Conservation (phyloP, 2,329 filamentous ascomycete genomes). For the Aquanectria penicillioides region DNA sequence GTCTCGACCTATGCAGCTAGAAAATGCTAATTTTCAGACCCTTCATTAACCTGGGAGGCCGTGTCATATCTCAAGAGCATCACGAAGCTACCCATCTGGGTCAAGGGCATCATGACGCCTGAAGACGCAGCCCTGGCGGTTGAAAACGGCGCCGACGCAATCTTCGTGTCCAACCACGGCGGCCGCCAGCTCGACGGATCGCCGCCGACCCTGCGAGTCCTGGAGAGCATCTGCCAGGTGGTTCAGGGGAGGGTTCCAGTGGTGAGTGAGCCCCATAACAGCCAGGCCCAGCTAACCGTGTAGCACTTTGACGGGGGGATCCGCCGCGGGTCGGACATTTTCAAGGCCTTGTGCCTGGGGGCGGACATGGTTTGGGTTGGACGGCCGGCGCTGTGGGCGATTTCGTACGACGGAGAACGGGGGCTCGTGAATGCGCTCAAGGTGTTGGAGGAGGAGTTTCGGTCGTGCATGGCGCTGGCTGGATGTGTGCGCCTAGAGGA, state of each 20-base stretch:
- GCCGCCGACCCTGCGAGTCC: too few species aligned
- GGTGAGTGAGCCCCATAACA: too few species aligned
- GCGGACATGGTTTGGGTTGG: not conserved
- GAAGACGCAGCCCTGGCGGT: constrained; percentile 44
- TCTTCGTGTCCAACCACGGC: constrained; percentile 43
- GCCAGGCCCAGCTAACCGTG: too few species aligned
- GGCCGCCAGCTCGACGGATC: constrained; percentile 60
- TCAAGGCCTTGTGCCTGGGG: not conserved
- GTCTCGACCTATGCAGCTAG: too few species aligned
- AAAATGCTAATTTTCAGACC: too few species aligned
- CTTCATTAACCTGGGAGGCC: not conserved
- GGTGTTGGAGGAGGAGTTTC: not conserved
- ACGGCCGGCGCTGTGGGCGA: not conserved
- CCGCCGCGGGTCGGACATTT: not conserved
- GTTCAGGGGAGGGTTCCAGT: too few species aligned
- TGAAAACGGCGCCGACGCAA: constrained; percentile 41
- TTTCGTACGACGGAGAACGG: not conserved
- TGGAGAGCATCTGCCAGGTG: too few species aligned
- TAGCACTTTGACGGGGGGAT: not conserved
- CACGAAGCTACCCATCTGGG: not conserved
- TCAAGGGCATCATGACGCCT: constrained; percentile 45
- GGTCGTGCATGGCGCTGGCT: not conserved
- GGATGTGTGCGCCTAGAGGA: too few species aligned
- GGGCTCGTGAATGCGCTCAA: not conserved
- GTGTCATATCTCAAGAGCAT: not conserved